A percentile compares a stretch with the other conserved stretches of the same genome.
These are phyloP conservation scores for Begonia loranthoides DNA, from an alignment of 306 rosid genomes.

Conservation along the genomic window DNA sequence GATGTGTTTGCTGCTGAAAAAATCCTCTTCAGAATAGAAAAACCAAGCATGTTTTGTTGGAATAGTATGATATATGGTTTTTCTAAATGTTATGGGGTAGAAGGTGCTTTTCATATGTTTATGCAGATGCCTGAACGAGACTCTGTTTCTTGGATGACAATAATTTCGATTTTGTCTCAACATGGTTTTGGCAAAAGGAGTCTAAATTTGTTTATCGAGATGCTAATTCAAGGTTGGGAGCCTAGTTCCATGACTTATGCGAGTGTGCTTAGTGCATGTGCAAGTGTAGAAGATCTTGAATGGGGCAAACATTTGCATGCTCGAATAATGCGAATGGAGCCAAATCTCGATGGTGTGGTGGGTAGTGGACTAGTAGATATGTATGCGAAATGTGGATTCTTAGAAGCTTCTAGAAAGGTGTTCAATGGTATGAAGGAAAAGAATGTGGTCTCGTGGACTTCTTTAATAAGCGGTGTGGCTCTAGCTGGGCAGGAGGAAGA, in stretches of 20 bases:
- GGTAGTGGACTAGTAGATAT: conserved; percentile 40
- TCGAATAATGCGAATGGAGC: conserved; percentile 36
- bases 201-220: conserved; percentile 37
- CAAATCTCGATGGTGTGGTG: conserved; percentile 22
- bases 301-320: conserved; percentile 67
- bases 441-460: conserved; percentile 46
- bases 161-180: conserved; percentile 36
- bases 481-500: conserved; percentile 37
- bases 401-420: conserved; percentile 29
- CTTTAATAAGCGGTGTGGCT: conserved; percentile 40
- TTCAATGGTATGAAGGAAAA: conserved; percentile 26
- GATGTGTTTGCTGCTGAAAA: conserved; percentile 24
- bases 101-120: conserved; percentile 26
- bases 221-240: conserved; percentile 32
- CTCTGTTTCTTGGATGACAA: conserved; percentile 36
- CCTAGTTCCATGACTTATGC: conserved; percentile 47
- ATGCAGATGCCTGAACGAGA: conserved; percentile 39
- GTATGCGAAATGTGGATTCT: conserved; percentile 53
- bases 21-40: conserved; percentile 22
- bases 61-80: conserved; percentile 54
- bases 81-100: conserved; percentile 28
- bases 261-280: conserved; percentile 44
- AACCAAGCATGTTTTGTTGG: conserved; percentile 53
- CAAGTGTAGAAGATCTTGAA: conserved; percentile 26
- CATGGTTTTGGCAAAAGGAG: conserved; percentile 31